Conservation (phyloP, 2,329 filamentous ascomycete species). For the Whalleya microplaca region DNA sequence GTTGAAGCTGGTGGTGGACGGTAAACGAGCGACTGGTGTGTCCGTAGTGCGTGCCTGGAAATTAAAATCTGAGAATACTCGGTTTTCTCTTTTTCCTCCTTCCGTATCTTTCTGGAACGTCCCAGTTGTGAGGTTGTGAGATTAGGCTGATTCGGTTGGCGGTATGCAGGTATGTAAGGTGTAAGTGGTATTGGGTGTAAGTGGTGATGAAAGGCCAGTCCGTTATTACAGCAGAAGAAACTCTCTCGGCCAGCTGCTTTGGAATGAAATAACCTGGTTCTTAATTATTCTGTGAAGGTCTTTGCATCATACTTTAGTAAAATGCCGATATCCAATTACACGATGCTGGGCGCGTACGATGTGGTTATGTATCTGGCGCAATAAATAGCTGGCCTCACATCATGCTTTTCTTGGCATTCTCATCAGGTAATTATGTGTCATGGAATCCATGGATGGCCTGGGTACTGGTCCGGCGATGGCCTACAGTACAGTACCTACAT, state of each 20-base stretch:
- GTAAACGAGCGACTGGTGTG: background rate
- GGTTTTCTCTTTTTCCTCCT: background rate
- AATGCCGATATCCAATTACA: slow-evolving; percentile 9
- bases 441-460: slow-evolving; percentile 26
- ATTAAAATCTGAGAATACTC: background rate
- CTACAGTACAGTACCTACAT: too few species aligned
- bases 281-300: slow-evolving; percentile 13
- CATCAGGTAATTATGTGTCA: slow-evolving; percentile 45
- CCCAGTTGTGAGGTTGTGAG: background rate
- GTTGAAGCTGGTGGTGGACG: background rate
- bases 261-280: too few species aligned
- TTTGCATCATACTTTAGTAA: slow-evolving; percentile 18
- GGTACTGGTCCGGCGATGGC: slow-evolving; percentile 10
- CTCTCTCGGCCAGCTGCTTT: too few species aligned
- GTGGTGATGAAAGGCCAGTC: background rate
- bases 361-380: slow-evolving; percentile 27
- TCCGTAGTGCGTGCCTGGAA: background rate
- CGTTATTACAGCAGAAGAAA: too few species aligned
- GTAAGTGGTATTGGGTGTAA: background rate
- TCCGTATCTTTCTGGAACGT: background rate
- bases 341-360: slow-evolving; percentile 16
- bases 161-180: background rate
- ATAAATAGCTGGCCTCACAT: slow-evolving; percentile 28
- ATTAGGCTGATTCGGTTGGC: background rate
- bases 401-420: slow-evolving; percentile 34